Base-by-base conservation (phyloP, 1,139 yeast genomes). In the Blastobotrys persicus region DNA sequence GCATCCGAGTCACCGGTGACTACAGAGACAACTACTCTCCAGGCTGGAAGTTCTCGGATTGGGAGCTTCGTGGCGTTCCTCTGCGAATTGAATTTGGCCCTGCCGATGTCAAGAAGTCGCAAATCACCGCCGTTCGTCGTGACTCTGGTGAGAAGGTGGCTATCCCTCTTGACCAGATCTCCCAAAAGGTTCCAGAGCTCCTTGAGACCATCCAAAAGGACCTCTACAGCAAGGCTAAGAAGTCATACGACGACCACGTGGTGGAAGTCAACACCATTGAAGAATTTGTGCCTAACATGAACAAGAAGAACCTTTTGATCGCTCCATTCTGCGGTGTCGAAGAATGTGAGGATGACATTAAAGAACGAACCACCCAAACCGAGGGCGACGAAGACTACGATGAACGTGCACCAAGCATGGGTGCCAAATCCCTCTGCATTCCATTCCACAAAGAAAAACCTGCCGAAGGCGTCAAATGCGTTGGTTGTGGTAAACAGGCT, bases 351-450 rank as follows among this genome's bases (percentile, higher is more conserved):
- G 98, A 94, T 62, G 94, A 87, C 60, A 94, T 94, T 72, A 94
- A 92, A 77, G 96, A 91, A 48, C 77, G 88, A 43, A 88, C 97
- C 42, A 92, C 96, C 32, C 78, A 78, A 64, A 83, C 86, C 60
- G 91, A 88, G 54, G 88, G 81, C 56, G 94, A 85, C 48, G 88
- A 80, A 64, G 96, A 86, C 66, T 87, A 78, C 46, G 99, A 94
- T 67, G 98, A 92, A 63, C 86, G 87, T 71, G 89, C 98, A 23
- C 98, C 98, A 65, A 84, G 95, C 52, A 94, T 94, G 99, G 99
- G 99, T 66, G 99, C 99, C 60, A 94, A 94, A 77, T 85, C 96
- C 16, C 78, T 94, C 71, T 94, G 99, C 80, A 89, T 91, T 70
- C 98, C 98, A 58, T 83, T 83, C 65, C 86, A 88, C 43, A 98